Percentiles rank a stretch among this genome's conserved stretches.
These are phyloP conservation scores for Hypoxylon intermedium DNA, from an alignment of 495 filamentous ascomycete species.

Conservation along the genomic window DNA sequence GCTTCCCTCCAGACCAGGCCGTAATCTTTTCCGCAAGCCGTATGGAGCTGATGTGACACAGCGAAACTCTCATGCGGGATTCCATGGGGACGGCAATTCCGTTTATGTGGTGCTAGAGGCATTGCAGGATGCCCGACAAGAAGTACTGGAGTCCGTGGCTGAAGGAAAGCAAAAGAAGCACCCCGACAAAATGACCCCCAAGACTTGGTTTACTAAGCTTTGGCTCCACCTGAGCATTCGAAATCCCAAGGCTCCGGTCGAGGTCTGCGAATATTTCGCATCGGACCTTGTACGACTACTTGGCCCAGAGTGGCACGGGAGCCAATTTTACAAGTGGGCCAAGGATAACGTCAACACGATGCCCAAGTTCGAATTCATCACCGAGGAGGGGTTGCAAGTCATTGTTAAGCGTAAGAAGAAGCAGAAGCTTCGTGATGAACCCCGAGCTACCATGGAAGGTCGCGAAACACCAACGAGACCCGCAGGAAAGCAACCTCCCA, in stretches of 20 bases:
- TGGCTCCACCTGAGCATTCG: constrained; percentile 46
- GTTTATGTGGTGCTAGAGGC: constrained; percentile 23
- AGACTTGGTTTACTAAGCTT: constrained; percentile 35
- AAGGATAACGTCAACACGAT: constrained; percentile 23
- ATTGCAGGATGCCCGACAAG: constrained; percentile 24
- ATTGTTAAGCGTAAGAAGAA: constrained; percentile 43
- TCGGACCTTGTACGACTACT: constrained; percentile 40
- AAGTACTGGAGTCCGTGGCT: constrained; percentile 15
- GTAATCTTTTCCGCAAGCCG: neutral
- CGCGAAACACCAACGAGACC: constrained; percentile 32
- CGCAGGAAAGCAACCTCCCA: constrained; percentile 27
- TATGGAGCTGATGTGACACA: neutral
- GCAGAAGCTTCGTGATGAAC: constrained; percentile 8
- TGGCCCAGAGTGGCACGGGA: constrained; percentile 41
- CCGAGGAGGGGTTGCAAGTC: constrained; percentile 36
- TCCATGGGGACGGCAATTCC: neutral
- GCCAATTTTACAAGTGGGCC: constrained; percentile 40
- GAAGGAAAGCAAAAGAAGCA: constrained; percentile 37
- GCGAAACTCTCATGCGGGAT: neutral
- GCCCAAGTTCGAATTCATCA: constrained; percentile 30
- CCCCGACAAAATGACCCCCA: constrained; percentile 26
- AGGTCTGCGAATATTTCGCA: constrained; percentile 46
- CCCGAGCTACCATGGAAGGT: constrained; percentile 8
- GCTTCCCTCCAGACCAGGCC: neutral
- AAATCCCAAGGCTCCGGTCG: constrained; percentile 24